Conservation (phyloP, 2,329 filamentous ascomycete species). For the Apiospora arundinis region DNA sequence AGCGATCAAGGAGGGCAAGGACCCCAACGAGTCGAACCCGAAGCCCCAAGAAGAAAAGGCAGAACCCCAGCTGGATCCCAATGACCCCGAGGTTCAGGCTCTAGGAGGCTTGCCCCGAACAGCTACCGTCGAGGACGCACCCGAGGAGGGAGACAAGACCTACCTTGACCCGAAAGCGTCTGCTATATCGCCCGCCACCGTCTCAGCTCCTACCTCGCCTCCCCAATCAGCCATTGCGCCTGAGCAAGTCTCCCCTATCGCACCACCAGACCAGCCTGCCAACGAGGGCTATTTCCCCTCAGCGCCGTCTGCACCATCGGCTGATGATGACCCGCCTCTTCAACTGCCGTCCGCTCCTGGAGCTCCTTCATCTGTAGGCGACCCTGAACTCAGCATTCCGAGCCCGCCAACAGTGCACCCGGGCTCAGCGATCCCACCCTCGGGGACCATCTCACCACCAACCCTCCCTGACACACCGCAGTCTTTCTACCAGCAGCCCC, state of each 20-base stretch:
- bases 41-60: constrained; percentile 59
- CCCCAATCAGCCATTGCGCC: constrained; percentile 36
- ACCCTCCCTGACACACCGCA: constrained; percentile 39
- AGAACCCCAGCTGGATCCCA: constrained; percentile 59
- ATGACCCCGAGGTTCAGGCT: constrained; percentile 68
- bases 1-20: constrained; percentile 86
- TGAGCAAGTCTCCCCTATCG: constrained; percentile 42
- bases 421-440: constrained; percentile 35
- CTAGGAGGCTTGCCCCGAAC: constrained; percentile 42
- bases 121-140: constrained; percentile 60
- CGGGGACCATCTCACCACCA: constrained; percentile 39
- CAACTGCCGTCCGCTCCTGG: constrained; percentile 38
- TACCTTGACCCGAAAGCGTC: constrained; percentile 34
- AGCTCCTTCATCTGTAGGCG: constrained; percentile 36
- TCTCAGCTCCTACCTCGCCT: constrained; percentile 44
- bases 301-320: constrained; percentile 25
- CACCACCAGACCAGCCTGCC: constrained; percentile 35
- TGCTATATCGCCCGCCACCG: constrained; percentile 40
- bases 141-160: constrained; percentile 48
- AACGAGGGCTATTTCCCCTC: constrained; percentile 39
- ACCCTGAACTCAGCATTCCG: constrained; percentile 33
- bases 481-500: constrained; percentile 42
- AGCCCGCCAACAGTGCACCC: constrained; percentile 35
- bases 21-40: constrained; percentile 92
- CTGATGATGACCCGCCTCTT: constrained; percentile 31